Evolutionary conservation across 768 basidiomycete genomes (phyloP), one percentile per base, ranked within the genome.

Genomic region (Kwoniella sp.): DNA sequence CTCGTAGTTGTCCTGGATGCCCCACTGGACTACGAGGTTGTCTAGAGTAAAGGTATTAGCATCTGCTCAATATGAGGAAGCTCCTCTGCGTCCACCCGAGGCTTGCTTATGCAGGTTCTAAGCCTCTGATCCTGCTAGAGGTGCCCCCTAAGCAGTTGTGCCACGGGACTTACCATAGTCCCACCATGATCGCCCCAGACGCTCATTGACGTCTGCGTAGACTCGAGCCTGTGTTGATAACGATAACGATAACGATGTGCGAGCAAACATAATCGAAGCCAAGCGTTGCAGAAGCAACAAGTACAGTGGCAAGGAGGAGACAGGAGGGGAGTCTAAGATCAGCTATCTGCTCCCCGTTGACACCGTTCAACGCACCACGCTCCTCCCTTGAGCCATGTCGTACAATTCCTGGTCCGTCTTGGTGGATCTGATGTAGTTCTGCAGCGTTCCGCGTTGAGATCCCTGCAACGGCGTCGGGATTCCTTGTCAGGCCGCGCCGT

Each of bases 11-110:
- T 95, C 91, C 77, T 96, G 91, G 5, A 86, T 82, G 46, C 91
- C 91, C 91, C 91, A 96, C 64, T 91, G 88, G n/a, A 96, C 74
- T 37, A 90, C 88, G 11, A 96, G 80, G 74, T 91, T 92, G 80
- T 96, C 89, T 73, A 33, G 28, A n/a, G 20, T 8, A n/a, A n/a
- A n/a, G n/a, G n/a, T n/a, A n/a, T n/a, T n/a, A n/a, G n/a, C n/a
- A n/a, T n/a, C n/a, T n/a, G n/a, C n/a, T n/a, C n/a, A n/a, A n/a
- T n/a, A n/a, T n/a, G n/a, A n/a, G n/a, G n/a, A n/a, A n/a, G n/a
- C n/a, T n/a, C n/a, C n/a, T n/a, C n/a, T n/a, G n/a, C n/a, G n/a
- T n/a, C n/a, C n/a, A n/a, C n/a, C n/a, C n/a, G n/a, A n/a, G n/a
- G n/a, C n/a, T n/a, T n/a, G n/a, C n/a, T n/a, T n/a, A n/a, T n/a